Evolutionary conservation across 2,329 filamentous ascomycete genomes (phyloP), one percentile per base, ranked within the genome.

Genomic region (Diaporthe sp.): DNA sequence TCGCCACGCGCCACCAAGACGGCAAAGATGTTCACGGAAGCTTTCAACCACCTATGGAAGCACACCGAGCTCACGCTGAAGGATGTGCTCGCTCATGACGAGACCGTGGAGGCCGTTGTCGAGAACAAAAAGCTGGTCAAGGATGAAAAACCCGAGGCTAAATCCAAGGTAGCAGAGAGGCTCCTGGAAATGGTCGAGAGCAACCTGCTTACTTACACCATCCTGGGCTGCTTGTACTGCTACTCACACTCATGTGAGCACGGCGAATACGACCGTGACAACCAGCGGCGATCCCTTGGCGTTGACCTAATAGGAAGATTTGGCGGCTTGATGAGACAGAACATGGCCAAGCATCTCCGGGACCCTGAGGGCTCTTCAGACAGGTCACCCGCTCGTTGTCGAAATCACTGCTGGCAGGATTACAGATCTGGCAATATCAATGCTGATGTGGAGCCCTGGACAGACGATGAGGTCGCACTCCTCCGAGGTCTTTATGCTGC

Each of bases 241-340:
- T 89, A 86, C 78, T 88, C 88, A 68, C 87, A 91, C 79, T 90
- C 89, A 17, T 92, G 90, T 75, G 90, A 91, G 78, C 90, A 92
- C 76, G 90, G 89, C 60, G 89, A 91, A 71, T 91, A 90, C 69
- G 87, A 89, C 72, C 80, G 82, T 9, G 87, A 88, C 68, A 88
- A 89, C 75, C 88, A 90, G 77, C 85, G 87, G 45, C 88, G 86
- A 64, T 83, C 86, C 4, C 89, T 91, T 78, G 89, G 88, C 4
- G 83, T 90, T n/a, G 86, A 87, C 50, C 79, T 81, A 70, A 80
- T 83, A n/a, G 83, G 81, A 17, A 83, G 84, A 19, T 76, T 85
- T 19, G 80, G 80, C 19, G 80, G 80, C 30, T 74, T 80, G 28
- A 72, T 82, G 42, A 76, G 77, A 75, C 68, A 71, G 6, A 81